Evolutionary conservation across 768 basidiomycete species (phyloP).

Genomic region (Galerina marginata): DNA sequence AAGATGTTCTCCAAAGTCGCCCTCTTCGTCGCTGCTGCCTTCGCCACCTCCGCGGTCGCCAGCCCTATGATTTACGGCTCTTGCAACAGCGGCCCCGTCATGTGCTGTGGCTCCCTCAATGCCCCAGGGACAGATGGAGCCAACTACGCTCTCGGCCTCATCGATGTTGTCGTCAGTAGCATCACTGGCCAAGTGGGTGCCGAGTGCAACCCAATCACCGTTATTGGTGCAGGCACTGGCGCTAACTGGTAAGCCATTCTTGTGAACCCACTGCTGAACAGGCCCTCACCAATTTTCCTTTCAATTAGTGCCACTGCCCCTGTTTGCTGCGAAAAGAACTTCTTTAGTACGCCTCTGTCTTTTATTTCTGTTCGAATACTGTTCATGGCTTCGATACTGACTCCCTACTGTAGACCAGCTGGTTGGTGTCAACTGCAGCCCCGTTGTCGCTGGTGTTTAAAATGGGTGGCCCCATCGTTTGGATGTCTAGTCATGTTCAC

Average conservation of each 20-base stretch:
- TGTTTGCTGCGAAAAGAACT: constrained; percentile 18
- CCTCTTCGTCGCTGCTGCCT: constrained; percentile 15
- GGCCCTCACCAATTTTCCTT: not conserved
- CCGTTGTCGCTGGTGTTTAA: constrained; percentile 9
- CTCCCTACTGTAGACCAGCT: constrained; percentile 3
- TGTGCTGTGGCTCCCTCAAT: constrained; percentile 24
- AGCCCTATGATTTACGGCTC: not conserved
- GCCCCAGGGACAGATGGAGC: not conserved
- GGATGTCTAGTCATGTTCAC: too few species aligned
- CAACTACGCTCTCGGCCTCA: constrained; percentile 6
- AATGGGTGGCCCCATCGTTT: not conserved
- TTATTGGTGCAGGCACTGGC: constrained; percentile 21
- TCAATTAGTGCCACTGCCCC: constrained; percentile 5
- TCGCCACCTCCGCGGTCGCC: constrained; percentile 15
- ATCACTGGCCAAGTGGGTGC: constrained; percentile 20
- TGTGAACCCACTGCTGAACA: not conserved
- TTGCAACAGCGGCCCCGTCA: constrained; percentile 25
- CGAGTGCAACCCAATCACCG: constrained; percentile 26
- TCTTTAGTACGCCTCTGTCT: constrained; percentile 4
- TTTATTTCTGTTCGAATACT: not conserved
- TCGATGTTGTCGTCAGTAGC: constrained; percentile 16
- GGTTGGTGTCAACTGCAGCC: constrained; percentile 15
- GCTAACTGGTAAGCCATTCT: constrained; percentile 16
- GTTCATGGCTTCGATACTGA: not conserved
- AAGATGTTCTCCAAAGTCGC: constrained; percentile 21